A percentile compares a stretch with the other conserved stretches of the same genome.
These are phyloP conservation scores for Mucor saturninus DNA, from an alignment of 371 early-diverging fungal genomes.

Conservation along the genomic window DNA sequence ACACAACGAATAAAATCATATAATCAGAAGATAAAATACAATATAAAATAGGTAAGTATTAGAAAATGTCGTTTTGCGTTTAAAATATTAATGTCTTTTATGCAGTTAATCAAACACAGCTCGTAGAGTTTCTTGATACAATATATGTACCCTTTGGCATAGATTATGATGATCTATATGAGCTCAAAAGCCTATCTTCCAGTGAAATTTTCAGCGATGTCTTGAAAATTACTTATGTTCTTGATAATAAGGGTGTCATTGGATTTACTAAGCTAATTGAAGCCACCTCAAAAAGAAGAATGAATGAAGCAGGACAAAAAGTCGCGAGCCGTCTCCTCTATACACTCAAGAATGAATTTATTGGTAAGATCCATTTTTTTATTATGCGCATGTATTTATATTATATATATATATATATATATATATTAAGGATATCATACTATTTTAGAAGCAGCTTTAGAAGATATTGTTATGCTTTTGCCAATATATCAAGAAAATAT, in stretches of 20 bases:
- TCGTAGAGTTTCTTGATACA: neutral
- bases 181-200: neutral
- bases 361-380: slow-evolving; percentile 22
- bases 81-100: too few relatives aligned
- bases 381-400: neutral
- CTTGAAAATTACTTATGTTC: neutral
- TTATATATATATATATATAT: slow-evolving; percentile 24
- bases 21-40: too few relatives aligned
- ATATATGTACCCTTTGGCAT: neutral
- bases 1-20: too few relatives aligned
- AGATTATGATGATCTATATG: neutral
- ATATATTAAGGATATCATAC: slow-evolving; percentile 22
- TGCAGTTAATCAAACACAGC: too few relatives aligned
- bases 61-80: too few relatives aligned
- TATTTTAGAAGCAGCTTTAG: slow-evolving; percentile 17
- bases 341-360: slow-evolving; percentile 14
- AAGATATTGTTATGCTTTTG: slow-evolving; percentile 23
- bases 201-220: slow-evolving; percentile 1
- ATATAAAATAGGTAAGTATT: too few relatives aligned
- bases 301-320: slow-evolving; percentile 2
- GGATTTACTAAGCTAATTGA: neutral
- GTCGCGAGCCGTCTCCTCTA: neutral
- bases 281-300: neutral
- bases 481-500: slow-evolving; percentile 1
- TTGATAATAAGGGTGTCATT: neutral